Evolutionary conservation across 768 basidiomycete genomes (phyloP).

Genomic region (Pseudohyphozyma bogoriensis): DNA sequence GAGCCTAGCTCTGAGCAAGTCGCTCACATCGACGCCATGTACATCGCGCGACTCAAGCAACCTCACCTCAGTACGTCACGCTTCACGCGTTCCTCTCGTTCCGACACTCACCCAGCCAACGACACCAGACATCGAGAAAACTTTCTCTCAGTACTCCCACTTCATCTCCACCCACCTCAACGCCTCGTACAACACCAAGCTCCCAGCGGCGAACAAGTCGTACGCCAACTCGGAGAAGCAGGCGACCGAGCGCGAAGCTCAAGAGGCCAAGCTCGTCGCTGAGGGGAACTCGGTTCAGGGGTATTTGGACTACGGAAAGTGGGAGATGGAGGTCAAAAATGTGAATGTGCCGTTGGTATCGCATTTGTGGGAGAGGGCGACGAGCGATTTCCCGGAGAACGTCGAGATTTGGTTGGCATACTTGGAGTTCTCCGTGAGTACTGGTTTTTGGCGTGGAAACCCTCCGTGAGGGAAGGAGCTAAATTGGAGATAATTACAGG

Average conservation of each 20-base stretch:
- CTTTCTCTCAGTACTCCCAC: constrained; percentile 72
- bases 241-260: constrained; percentile 11
- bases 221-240: constrained; percentile 38
- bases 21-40: constrained; percentile 49
- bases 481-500: no score
- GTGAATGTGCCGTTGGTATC: constrained; percentile 30
- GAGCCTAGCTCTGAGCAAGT: constrained; percentile 40
- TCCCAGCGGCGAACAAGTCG: constrained; percentile 67
- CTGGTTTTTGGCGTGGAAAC: no score
- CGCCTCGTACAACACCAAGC: constrained; percentile 62
- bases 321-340: constrained; percentile 33
- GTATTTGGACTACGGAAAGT: constrained; percentile 32
- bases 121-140: constrained; percentile 54
- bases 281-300: constrained; percentile 7
- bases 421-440: constrained; percentile 53
- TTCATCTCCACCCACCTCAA: constrained; percentile 74
- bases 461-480: no score
- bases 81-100: background rate
- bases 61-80: constrained; percentile 58
- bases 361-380: constrained; percentile 29
- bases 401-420: constrained; percentile 54
- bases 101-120: background rate
- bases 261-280: constrained; percentile 28
- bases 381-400: constrained; percentile 13
- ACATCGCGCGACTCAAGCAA: constrained; percentile 59